phyloP scores from a whole-genome alignment of 2,329 filamentous ascomycete genomes.

The Remersonia thermophila region DNA sequence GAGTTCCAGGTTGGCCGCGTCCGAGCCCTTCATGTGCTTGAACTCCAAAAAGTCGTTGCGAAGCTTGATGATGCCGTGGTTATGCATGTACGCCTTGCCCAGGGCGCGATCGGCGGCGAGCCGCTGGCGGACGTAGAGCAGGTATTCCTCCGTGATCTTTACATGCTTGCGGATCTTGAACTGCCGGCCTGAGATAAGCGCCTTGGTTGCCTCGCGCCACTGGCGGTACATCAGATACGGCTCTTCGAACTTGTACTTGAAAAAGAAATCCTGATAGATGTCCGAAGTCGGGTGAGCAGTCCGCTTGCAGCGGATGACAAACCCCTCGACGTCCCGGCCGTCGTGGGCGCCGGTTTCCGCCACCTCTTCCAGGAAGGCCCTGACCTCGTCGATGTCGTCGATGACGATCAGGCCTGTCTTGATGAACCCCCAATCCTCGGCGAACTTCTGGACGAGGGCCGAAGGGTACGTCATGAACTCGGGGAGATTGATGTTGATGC shows the following conservation, averaged over 20 bases:
- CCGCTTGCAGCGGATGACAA: slow-evolving; percentile 83
- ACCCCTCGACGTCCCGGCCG: slow-evolving; percentile 89
- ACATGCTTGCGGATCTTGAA: slow-evolving; percentile 78
- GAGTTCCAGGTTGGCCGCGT: slow-evolving; percentile 69
- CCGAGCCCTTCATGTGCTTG: slow-evolving; percentile 74
- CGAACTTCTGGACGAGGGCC: slow-evolving; percentile 74
- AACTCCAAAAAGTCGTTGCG: slow-evolving; percentile 77
- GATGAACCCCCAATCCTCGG: slow-evolving; percentile 84
- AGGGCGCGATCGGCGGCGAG: slow-evolving; percentile 57
- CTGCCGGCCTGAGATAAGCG: slow-evolving; percentile 61
- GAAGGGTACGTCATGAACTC: slow-evolving; percentile 81
- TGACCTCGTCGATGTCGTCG: slow-evolving; percentile 61
- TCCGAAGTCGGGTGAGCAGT: slow-evolving; percentile 34
- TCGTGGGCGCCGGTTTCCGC: slow-evolving; percentile 83
- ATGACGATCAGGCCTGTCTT: slow-evolving; percentile 73
- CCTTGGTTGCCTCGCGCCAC: slow-evolving; percentile 94
- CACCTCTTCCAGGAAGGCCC: slow-evolving; percentile 67
- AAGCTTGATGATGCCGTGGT: slow-evolving; percentile 89
- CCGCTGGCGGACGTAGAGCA: slow-evolving; percentile 65
- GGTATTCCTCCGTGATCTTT: slow-evolving; percentile 82
- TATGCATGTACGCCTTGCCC: slow-evolving; percentile 61
- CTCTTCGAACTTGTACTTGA: slow-evolving; percentile 99
- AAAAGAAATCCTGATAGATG: slow-evolving; percentile 88
- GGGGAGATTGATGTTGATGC: slow-evolving; percentile 90
- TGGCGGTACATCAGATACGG: slow-evolving; percentile 98